Conservation (phyloP, 2,329 filamentous ascomycete genomes). For the Trichoderma sp. region DNA sequence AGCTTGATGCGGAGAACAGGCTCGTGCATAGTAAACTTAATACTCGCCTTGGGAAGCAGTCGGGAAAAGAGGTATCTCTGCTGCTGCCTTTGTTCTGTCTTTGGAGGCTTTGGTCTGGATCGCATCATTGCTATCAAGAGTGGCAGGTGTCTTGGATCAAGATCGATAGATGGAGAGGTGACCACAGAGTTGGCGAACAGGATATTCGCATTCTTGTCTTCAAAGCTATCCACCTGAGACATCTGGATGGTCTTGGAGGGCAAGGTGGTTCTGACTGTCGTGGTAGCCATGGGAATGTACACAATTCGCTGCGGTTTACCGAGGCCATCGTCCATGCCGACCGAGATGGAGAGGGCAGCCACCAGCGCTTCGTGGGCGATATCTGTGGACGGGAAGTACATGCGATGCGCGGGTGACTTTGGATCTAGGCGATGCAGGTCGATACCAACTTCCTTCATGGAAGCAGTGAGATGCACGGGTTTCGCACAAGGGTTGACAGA, state of each 20-base stretch:
- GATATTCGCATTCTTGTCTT: constrained; percentile 92
- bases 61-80: constrained; percentile 75
- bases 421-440: constrained; percentile 90
- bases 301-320: constrained; percentile 82
- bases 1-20: constrained; percentile 89
- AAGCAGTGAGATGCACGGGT: constrained; percentile 80
- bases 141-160: constrained; percentile 89
- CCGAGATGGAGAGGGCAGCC: constrained; percentile 87
- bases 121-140: constrained; percentile 77
- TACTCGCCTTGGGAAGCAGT: constrained; percentile 88
- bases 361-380: constrained; percentile 93
- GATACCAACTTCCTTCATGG: constrained; percentile 95
- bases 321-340: constrained; percentile 88
- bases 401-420: constrained; percentile 90
- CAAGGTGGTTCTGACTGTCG: constrained; percentile 88
- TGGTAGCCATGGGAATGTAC: constrained; percentile 97
- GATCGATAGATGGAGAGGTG: constrained; percentile 90
- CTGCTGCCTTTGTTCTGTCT: constrained; percentile 46
- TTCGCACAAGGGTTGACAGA: constrained; percentile 65
- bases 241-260: constrained; percentile 92
- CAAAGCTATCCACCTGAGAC: constrained; percentile 67
- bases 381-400: constrained; percentile 95
- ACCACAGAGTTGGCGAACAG: constrained; percentile 95
- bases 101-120: constrained; percentile 45
- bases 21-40: constrained; percentile 96